Evolutionary conservation across 768 basidiomycete species (phyloP).

Genomic region (Trametes cinnabarina): DNA sequence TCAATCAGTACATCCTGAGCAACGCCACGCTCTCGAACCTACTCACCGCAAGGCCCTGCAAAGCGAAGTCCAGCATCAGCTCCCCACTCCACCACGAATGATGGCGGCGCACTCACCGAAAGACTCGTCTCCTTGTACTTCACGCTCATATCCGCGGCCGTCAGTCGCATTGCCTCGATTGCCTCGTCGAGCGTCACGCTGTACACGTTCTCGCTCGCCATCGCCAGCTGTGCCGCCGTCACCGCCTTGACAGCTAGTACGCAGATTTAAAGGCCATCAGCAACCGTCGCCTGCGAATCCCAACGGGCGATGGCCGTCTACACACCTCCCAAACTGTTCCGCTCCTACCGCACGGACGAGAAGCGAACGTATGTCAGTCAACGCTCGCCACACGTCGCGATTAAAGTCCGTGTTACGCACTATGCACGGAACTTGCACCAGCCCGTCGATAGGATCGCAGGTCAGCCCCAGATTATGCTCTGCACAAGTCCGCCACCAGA

Average conservation of each 20-base stretch:
- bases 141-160: constrained; percentile 91
- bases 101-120: constrained; percentile 54
- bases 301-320: background rate
- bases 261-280: no score
- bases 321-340: constrained; percentile 82
- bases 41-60: constrained; percentile 59
- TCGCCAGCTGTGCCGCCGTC: constrained; percentile 90
- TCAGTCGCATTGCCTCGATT: constrained; percentile 91
- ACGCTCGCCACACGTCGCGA: background rate
- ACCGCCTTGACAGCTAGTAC: constrained; percentile 94
- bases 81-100: background rate
- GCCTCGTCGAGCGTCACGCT: constrained; percentile 90
- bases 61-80: background rate
- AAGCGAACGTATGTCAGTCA: background rate
- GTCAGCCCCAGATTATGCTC: constrained; percentile 88
- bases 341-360: constrained; percentile 46
- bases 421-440: constrained; percentile 95
- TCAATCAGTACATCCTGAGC: constrained; percentile 1
- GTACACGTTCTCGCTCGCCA: constrained; percentile 87
- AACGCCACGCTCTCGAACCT: constrained; percentile 15
- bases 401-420: constrained; percentile 43
- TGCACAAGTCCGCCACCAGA: constrained; percentile 24
- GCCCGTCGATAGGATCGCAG: constrained; percentile 90
- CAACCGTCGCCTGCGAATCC: background rate
- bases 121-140: constrained; percentile 96